Base-by-base conservation (phyloP, 176 grass and related monocot species). In the Hordeum marinum region DNA sequence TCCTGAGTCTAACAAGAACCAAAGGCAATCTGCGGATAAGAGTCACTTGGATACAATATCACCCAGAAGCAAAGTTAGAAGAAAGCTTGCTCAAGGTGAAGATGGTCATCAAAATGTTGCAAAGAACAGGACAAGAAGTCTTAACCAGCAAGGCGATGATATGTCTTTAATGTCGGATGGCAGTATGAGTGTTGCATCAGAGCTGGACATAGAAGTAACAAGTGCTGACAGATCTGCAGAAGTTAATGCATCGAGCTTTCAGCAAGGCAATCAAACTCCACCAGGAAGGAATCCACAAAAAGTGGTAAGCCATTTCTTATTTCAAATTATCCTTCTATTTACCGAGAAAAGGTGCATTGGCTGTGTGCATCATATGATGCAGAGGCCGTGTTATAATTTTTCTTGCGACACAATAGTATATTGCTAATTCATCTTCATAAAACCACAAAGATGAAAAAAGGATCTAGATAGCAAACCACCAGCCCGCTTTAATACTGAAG, bases 31-130 rank as follows among this genome's bases (percentile, higher is more conserved):
- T 88, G 43, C 61, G 55, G 84, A 89, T 63, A 94, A 61, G 88
- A 89, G 75, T 81, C 84, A 75, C 86, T 80, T 82, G 62, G 97
- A 94, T 77, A 91, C 86, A 63, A 83, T 88, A 54, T 99, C 94
- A 31, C 91, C 97, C 21, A 89, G 88, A 91, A 89, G 78, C 83
- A 92, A 88, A 89, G 20, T 83, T 74, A 91, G 86, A 87, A 74
- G 84, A 83, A 96, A 94, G 86, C 81, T 85, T 81, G 75, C 66
- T 82, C 92, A 92, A 82, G 81, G 76, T 80, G 86, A 92, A 89
- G 84, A 89, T 87, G 75, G 39, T 45, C 82, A 89, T 60, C 75
- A 87, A 34, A 94, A 55, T 91, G 82, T 90, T 74, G 78, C 45
- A 66, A 85, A 57, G 68, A 78, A 83, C 43, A 92, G 77, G 71